A percentile compares a stretch with the other conserved stretches of the same genome.
phyloP scores from a whole-genome alignment of 495 filamentous ascomycete species.

The Pyrenula massariospora region DNA sequence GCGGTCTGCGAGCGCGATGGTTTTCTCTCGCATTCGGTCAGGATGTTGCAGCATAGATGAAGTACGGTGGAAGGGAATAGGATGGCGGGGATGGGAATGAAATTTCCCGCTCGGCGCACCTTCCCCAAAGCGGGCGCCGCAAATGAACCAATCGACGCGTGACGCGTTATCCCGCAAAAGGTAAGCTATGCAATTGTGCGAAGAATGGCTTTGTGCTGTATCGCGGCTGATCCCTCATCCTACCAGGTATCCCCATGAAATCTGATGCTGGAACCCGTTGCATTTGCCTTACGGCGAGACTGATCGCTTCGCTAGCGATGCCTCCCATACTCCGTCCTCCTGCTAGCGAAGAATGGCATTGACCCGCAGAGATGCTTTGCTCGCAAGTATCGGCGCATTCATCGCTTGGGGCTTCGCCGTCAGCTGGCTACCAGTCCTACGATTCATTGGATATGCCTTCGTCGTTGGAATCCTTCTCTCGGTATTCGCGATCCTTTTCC shows the following conservation, averaged over 20 bases:
- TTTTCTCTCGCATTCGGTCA: no score
- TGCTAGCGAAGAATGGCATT: slow-evolving; percentile 52
- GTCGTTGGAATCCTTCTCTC: slow-evolving; percentile 49
- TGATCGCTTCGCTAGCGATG: neutral
- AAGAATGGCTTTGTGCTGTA: neutral
- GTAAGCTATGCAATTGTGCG: neutral
- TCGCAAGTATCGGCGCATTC: slow-evolving; percentile 59
- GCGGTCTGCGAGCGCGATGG: no score
- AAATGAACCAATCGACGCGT: neutral
- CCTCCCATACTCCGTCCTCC: neutral
- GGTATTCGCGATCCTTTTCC: slow-evolving; percentile 36
- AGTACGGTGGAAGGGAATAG: no score
- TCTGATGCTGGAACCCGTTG: neutral
- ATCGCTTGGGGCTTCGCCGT: slow-evolving; percentile 77
- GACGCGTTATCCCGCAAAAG: neutral
- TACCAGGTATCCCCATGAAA: neutral
- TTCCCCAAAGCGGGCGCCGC: neutral
- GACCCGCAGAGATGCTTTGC: slow-evolving; percentile 59
- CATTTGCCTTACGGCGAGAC: neutral
- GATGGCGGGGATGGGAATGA: no score
- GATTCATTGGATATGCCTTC: slow-evolving; percentile 73
- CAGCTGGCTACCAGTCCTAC: slow-evolving; percentile 66
- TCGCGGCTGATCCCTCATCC: neutral
- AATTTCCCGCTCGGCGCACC: neutral
- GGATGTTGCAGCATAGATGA: no score